A percentile compares a stretch with the other conserved stretches of the same genome.
These are phyloP conservation scores for Phytomonas serpens DNA, from an alignment of 208 protist genomes.

Conservation along the genomic window DNA sequence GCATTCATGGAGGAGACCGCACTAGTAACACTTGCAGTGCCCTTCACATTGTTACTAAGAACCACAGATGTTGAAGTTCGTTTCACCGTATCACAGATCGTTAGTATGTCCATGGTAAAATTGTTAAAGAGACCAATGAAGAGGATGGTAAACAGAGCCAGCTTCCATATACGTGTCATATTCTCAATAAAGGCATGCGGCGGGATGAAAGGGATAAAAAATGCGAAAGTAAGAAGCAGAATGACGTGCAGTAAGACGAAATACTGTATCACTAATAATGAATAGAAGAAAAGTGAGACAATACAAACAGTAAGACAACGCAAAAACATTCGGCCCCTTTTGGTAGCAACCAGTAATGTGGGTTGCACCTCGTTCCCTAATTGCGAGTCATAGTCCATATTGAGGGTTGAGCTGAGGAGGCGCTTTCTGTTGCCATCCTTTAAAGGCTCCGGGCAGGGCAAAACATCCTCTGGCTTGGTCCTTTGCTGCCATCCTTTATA, in stretches of 20 bases:
- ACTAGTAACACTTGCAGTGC: background rate
- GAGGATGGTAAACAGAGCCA: constrained; percentile 34
- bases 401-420: background rate
- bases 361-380: background rate
- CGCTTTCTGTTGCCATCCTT: background rate
- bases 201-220: constrained; percentile 23
- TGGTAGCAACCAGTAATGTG: constrained; percentile 23
- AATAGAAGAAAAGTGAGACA: constrained; percentile 25
- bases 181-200: constrained; percentile 18
- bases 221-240: constrained; percentile 30
- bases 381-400: background rate
- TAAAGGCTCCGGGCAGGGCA: background rate
- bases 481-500: background rate
- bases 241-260: constrained; percentile 38
- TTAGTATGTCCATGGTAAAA: constrained; percentile 35
- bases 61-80: constrained; percentile 44
- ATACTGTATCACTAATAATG: constrained; percentile 26
- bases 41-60: constrained; percentile 13
- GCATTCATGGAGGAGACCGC: background rate
- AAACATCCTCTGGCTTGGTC: background rate
- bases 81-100: constrained; percentile 31
- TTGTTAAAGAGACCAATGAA: constrained; percentile 33
- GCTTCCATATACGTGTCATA: constrained; percentile 39
- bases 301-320: constrained; percentile 22
- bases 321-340: constrained; percentile 24